Percentiles rank a stretch among this genome's conserved stretches.
These are phyloP conservation scores for Rossbeevera mucosa DNA, from an alignment of 768 basidiomycete genomes.

Conservation along the genomic window DNA sequence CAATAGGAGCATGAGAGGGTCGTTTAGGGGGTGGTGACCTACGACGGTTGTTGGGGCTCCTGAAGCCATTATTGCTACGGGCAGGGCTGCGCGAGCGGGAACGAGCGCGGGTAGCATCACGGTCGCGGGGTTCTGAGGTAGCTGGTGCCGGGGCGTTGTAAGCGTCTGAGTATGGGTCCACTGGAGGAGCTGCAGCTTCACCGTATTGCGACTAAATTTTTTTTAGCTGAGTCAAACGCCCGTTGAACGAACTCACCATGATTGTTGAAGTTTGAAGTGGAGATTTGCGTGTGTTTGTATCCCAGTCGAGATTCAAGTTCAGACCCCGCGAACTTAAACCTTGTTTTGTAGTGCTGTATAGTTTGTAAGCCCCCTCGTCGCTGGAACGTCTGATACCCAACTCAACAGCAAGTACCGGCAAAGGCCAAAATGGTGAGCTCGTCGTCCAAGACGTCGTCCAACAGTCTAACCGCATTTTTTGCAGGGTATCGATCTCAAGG, in stretches of 20 bases:
- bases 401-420: conserved; percentile 50
- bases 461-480: conserved; percentile 10
- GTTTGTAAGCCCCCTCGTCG: conserved; percentile 60
- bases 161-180: conserved; percentile 80
- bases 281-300: conserved; percentile 45
- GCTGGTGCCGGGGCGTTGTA: conserved; percentile 63
- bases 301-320: conserved; percentile 25
- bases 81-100: conserved; percentile 72
- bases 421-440: conserved; percentile 81
- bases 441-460: conserved; percentile 33
- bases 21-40: conserved; percentile 59
- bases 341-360: conserved; percentile 49
- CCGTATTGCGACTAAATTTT: conserved; percentile 51
- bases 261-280: conserved; percentile 50
- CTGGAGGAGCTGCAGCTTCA: conserved; percentile 51
- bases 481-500: conserved; percentile 92
- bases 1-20: conserved; percentile 69
- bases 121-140: conserved; percentile 43
- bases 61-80: conserved; percentile 49
- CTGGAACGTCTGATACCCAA: conserved; percentile 23
- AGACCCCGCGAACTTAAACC: conserved; percentile 32
- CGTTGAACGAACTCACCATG: conserved; percentile 50
- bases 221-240: background rate
- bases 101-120: conserved; percentile 59
- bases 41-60: conserved; percentile 55